Conservation (phyloP, 768 basidiomycete species). For the Wakefieldia striispora region DNA sequence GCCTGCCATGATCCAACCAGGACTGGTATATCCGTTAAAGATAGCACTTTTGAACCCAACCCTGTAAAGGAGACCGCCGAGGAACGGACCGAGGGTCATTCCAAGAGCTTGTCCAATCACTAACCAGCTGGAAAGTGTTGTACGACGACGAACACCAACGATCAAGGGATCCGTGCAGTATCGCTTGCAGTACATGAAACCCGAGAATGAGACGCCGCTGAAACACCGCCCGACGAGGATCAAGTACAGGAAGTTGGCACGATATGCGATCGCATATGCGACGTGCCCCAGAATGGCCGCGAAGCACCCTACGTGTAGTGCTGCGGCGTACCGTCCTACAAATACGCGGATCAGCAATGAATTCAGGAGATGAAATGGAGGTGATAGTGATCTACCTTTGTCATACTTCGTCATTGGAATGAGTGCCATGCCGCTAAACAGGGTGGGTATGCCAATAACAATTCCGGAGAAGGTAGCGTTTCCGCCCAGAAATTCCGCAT, state of each 20-base stretch:
- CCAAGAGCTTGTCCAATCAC: conserved; percentile 64
- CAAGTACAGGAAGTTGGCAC: conserved; percentile 58
- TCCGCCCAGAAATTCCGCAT: conserved; percentile 62
- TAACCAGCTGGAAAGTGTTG: conserved; percentile 59
- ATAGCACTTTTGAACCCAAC: conserved; percentile 52
- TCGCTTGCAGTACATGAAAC: conserved; percentile 67
- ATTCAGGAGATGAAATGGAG: neutral
- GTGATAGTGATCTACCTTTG: conserved; percentile 39
- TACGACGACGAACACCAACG: conserved; percentile 61
- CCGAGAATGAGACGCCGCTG: conserved; percentile 56
- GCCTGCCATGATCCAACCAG: conserved; percentile 62
- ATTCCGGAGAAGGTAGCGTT: conserved; percentile 70
- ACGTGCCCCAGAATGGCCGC: conserved; percentile 54
- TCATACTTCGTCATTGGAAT: conserved; percentile 56
- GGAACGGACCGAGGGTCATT: conserved; percentile 61
- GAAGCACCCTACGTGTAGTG: conserved; percentile 54
- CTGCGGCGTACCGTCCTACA: conserved; percentile 52
- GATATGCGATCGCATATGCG: conserved; percentile 61
- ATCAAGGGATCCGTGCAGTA: conserved; percentile 68
- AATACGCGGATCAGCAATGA: neutral
- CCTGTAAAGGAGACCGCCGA: conserved; percentile 61
- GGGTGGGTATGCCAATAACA: conserved; percentile 62
- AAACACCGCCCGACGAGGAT: conserved; percentile 72
- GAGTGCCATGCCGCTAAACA: conserved; percentile 57
- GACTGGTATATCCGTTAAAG: conserved; percentile 69